A percentile compares a stretch with the other conserved stretches of the same genome.
Conservation (phyloP, 2,329 filamentous ascomycete species). For the Fusarium torreyae region DNA sequence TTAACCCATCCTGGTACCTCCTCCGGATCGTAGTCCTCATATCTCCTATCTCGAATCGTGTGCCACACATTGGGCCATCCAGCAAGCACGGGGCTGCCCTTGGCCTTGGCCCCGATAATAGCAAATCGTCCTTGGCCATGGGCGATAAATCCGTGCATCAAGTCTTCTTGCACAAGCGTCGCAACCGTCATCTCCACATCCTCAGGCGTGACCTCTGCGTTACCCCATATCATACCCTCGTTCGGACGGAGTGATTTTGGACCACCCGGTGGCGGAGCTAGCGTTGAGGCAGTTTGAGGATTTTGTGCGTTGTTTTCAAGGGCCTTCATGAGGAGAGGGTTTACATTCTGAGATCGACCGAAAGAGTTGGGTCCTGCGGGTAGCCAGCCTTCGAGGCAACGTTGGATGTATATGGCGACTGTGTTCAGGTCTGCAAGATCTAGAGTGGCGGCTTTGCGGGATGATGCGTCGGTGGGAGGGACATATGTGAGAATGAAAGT, state of each 20-base stretch:
- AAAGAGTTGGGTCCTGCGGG: slow-evolving; percentile 55
- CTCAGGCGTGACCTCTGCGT: slow-evolving; percentile 69
- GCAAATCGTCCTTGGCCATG: slow-evolving; percentile 84
- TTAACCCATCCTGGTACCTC: slow-evolving; percentile 84
- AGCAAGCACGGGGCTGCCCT: slow-evolving; percentile 73
- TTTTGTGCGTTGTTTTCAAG: slow-evolving; percentile 63
- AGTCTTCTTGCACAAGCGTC: slow-evolving; percentile 82
- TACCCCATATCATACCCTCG: slow-evolving; percentile 75
- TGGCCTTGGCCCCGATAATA: slow-evolving; percentile 81
- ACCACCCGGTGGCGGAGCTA: slow-evolving; percentile 65
- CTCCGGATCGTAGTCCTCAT: slow-evolving; percentile 71
- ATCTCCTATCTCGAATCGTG: slow-evolving; percentile 74
- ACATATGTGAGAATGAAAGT: slow-evolving; percentile 84
- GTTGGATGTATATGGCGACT: slow-evolving; percentile 76
- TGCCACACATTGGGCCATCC: slow-evolving; percentile 84
- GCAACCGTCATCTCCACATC: slow-evolving; percentile 85
- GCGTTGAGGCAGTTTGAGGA: slow-evolving; percentile 56
- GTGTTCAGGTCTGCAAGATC: slow-evolving; percentile 78
- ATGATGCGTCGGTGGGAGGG: slow-evolving; percentile 69
- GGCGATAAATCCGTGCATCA: slow-evolving; percentile 87
- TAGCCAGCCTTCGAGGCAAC: slow-evolving; percentile 71
- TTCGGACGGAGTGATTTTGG: slow-evolving; percentile 67
- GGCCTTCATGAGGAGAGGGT: slow-evolving; percentile 67
- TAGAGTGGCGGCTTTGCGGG: slow-evolving; percentile 79
- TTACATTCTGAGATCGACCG: slow-evolving; percentile 61